Evolutionary conservation across 257 asterid species (phyloP).

Genomic region (Fraxinus quadrangulata): DNA sequence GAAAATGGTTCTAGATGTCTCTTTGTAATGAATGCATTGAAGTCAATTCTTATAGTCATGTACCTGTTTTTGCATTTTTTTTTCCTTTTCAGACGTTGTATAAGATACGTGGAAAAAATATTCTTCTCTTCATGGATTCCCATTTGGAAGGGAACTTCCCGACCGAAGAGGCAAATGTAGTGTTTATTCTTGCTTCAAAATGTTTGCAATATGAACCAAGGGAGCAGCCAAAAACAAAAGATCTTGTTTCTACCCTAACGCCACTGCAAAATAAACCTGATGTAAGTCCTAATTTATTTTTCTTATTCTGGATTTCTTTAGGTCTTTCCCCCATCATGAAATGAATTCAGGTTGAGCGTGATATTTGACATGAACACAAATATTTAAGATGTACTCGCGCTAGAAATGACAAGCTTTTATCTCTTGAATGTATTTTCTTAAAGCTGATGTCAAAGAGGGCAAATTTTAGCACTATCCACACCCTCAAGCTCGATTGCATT

Average conservation of each 20-base stretch:
- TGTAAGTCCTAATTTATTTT: conserved; percentile 40
- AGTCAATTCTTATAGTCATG: conserved; percentile 13
- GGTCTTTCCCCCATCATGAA: neutral
- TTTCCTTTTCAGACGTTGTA: conserved; percentile 73
- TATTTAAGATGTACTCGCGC: neutral
- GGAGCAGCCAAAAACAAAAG: conserved; percentile 90
- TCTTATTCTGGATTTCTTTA: neutral
- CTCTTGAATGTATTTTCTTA: too few species aligned
- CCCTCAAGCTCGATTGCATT: neutral
- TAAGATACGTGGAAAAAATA: conserved; percentile 91
- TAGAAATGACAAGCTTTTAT: neutral
- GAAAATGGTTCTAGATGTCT: neutral
- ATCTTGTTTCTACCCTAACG: conserved; percentile 77
- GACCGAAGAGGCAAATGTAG: conserved; percentile 91
- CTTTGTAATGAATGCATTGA: neutral
- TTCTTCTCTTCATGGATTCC: conserved; percentile 90
- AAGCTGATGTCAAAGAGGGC: neutral
- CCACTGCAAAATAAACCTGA: conserved; percentile 8
- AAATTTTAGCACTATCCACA: neutral
- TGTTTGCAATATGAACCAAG: conserved; percentile 95
- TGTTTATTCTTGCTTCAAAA: conserved; percentile 88
- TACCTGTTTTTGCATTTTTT: conserved; percentile 17
- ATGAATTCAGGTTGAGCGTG: too few species aligned
- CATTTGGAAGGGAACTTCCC: conserved; percentile 98
- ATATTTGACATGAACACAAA: neutral